Conservation (phyloP, 1,139 yeast species). For the Yamadazyma membranifaciens region DNA sequence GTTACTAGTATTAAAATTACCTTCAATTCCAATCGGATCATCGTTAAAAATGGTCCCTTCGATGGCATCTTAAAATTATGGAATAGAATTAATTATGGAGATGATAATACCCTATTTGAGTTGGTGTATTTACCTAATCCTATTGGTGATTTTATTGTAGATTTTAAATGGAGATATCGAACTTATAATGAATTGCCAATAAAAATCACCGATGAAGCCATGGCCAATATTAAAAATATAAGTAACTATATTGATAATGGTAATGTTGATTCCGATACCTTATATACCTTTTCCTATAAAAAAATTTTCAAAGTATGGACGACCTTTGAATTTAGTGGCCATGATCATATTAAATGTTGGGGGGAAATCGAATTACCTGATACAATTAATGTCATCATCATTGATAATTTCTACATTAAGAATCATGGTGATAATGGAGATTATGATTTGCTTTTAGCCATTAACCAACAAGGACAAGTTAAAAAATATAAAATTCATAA, state of each 20-base stretch:
- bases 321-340: conserved; percentile 60
- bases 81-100: conserved; percentile 72
- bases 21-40: conserved; percentile 63
- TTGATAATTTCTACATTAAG: conserved; percentile 52
- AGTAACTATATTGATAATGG: conserved; percentile 31
- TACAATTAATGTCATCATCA: conserved; percentile 32
- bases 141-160: conserved; percentile 44
- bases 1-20: conserved; percentile 56
- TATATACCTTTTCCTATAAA: conserved; percentile 63
- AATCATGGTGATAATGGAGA: conserved; percentile 13
- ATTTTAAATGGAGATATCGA: conserved; percentile 51
- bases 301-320: conserved; percentile 68
- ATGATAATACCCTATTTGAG: conserved; percentile 67
- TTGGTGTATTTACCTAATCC: conserved; percentile 68
- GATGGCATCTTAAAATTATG: conserved; percentile 76
- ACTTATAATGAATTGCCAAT: conserved; percentile 11
- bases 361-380: conserved; percentile 48
- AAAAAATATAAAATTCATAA: conserved; percentile 52
- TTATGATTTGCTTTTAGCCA: conserved; percentile 55
- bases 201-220: conserved; percentile 24
- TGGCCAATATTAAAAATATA: conserved; percentile 41
- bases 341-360: conserved; percentile 60
- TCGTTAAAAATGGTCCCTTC: conserved; percentile 54
- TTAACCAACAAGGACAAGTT: conserved; percentile 45
- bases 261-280: conserved; percentile 36